Conservation (phyloP, 2,329 filamentous ascomycete species). For the Talaromyces sp. region DNA sequence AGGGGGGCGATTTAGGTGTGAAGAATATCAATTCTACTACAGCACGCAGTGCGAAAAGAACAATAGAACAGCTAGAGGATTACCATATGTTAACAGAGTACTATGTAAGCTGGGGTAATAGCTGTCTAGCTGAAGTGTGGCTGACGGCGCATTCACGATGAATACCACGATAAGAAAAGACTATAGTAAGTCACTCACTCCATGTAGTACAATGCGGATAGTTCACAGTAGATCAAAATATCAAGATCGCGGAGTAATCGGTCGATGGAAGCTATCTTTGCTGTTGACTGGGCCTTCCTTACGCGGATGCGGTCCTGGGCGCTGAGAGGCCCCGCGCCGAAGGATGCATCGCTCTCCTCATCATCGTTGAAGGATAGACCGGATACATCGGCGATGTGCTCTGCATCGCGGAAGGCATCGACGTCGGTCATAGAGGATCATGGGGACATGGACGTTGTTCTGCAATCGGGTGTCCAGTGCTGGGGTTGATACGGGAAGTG, state of each 20-base stretch:
- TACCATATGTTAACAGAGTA: background rate
- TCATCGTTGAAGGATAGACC: conserved; percentile 37
- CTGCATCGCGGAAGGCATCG: conserved; percentile 50
- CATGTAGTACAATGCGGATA: conserved; percentile 65
- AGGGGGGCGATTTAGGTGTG: conserved; percentile 59
- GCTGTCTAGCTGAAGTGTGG: background rate
- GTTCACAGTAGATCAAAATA: conserved; percentile 62
- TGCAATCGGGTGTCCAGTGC: conserved; percentile 18
- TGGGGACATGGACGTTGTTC: conserved; percentile 38
- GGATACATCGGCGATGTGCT: conserved; percentile 51
- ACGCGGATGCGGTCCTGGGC: conserved; percentile 25
- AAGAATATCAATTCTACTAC: conserved; percentile 61
- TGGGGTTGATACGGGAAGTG: conserved; percentile 8
- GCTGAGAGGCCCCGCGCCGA: background rate
- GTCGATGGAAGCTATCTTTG: conserved; percentile 55
- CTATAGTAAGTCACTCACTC: conserved; percentile 52
- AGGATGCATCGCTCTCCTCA: background rate
- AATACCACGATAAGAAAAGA: background rate
- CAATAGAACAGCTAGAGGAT: conserved; percentile 56
- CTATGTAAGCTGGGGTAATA: conserved; percentile 1
- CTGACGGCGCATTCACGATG: background rate
- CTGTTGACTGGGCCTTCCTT: conserved; percentile 40
- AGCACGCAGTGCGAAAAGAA: conserved; percentile 58
- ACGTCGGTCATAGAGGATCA: conserved; percentile 52
- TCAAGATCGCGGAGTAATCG: conserved; percentile 61